Conservation (phyloP, 106 monocot species). For the Dioscorea alata region DNA sequence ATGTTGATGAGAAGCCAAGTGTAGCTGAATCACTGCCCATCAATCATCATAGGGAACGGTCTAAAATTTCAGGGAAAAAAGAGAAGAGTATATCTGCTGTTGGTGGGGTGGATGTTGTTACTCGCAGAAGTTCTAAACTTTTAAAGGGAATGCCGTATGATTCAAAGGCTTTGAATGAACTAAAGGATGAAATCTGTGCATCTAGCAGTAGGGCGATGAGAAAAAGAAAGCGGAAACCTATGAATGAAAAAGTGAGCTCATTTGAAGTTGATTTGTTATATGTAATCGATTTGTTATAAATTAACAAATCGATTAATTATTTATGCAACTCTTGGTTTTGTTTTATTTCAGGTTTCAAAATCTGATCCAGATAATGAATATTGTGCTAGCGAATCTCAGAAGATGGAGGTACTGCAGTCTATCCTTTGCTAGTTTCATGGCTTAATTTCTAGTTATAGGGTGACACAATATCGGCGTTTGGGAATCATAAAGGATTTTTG, state of each 20-base stretch:
- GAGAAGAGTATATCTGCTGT: slow-evolving; percentile 33
- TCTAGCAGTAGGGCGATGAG: slow-evolving; percentile 25
- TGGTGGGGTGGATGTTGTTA: slow-evolving; percentile 11
- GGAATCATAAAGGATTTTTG: too few relatives aligned
- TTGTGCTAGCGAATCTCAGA: slow-evolving; percentile 26
- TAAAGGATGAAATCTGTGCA: slow-evolving; percentile 30
- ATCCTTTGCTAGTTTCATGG: not conserved
- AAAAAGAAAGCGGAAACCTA: slow-evolving; percentile 55
- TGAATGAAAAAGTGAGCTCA: slow-evolving; percentile 40
- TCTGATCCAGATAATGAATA: slow-evolving; percentile 28
- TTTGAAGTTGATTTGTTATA: not conserved
- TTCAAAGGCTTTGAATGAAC: slow-evolving; percentile 36
- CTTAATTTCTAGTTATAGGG: too few relatives aligned
- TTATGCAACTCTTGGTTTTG: not conserved
- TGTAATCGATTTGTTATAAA: too few relatives aligned
- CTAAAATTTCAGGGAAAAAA: slow-evolving; percentile 34
- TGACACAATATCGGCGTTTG: too few relatives aligned
- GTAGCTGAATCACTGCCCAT: slow-evolving; percentile 32
- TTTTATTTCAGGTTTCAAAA: slow-evolving; percentile 39
- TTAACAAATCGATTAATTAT: too few relatives aligned
- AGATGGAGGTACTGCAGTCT: slow-evolving; percentile 40
- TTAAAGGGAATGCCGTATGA: slow-evolving; percentile 34
- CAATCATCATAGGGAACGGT: slow-evolving; percentile 34
- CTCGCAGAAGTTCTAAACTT: slow-evolving; percentile 44
- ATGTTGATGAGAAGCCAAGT: slow-evolving; percentile 45